phyloP scores from a whole-genome alignment of 306 rosid species.

The Gillenia trifoliata region DNA sequence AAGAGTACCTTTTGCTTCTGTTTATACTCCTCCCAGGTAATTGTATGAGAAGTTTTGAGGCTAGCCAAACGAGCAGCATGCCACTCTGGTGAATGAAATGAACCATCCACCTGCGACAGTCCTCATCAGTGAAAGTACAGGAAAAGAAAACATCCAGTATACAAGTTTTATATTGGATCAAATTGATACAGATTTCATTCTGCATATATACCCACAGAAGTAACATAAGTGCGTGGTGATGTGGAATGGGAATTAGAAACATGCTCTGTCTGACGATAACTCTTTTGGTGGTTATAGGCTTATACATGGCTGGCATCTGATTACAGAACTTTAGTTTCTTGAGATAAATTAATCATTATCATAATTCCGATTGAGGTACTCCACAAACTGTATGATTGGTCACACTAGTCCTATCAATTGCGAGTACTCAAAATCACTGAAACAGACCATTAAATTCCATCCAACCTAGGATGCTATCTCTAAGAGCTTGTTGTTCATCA shows the following conservation, averaged over 20 bases:
- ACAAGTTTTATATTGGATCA: constrained; percentile 22
- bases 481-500: neutral
- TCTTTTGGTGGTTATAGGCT: neutral
- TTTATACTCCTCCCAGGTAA: constrained; percentile 96
- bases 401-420: neutral
- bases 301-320: neutral
- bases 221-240: neutral
- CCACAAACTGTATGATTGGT: neutral
- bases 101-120: constrained; percentile 99
- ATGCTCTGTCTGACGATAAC: neutral
- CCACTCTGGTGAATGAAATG: constrained; percentile 99
- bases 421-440: neutral
- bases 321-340: neutral
- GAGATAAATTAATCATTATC: neutral
- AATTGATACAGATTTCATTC: neutral
- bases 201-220: neutral
- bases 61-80: constrained; percentile 99
- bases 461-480: neutral
- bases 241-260: neutral
- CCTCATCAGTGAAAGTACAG: constrained; percentile 82
- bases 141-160: constrained; percentile 16
- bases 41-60: constrained; percentile 92
- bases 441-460: neutral
- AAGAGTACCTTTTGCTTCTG: constrained; percentile 79
- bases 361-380: neutral